phyloP scores from a whole-genome alignment of 2,329 filamentous ascomycete species.

The Ceratocystis ficicola region DNA sequence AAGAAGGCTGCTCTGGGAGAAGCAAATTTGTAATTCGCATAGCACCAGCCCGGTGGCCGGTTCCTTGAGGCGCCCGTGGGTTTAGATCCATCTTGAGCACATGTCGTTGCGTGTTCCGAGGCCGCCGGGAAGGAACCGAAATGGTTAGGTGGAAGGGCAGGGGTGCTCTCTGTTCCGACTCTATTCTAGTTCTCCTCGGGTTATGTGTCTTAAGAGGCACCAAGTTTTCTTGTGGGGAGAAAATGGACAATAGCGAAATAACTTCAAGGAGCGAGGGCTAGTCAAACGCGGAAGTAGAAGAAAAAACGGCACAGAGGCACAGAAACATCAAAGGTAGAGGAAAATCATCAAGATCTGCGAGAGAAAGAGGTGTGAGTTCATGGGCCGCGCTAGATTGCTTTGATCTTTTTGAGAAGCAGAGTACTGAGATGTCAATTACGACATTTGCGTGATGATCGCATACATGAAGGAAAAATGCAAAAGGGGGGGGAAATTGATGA shows the following conservation, averaged over 20 bases:
- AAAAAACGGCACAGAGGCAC: background rate
- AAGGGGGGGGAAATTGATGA: background rate
- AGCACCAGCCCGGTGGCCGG: conserved; percentile 7
- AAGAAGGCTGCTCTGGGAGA: background rate
- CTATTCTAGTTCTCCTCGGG: background rate
- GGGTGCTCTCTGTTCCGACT: background rate
- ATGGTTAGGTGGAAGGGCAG: conserved; percentile 1
- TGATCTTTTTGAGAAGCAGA: background rate
- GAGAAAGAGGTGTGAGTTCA: background rate
- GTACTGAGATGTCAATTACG: background rate
- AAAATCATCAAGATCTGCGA: background rate
- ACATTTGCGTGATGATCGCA: background rate
- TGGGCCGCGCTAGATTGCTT: background rate
- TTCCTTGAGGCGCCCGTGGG: background rate
- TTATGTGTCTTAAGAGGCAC: background rate
- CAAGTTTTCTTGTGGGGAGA: background rate
- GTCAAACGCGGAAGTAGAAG: too few species aligned
- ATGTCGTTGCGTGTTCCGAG: conserved; percentile 7
- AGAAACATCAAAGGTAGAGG: background rate
- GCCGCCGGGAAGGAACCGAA: conserved; percentile 3
- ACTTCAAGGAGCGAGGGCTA: background rate
- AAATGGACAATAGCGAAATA: background rate
- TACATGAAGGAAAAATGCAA: background rate
- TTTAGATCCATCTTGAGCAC: conserved; percentile 12
- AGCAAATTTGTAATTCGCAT: conserved; percentile 15